Evolutionary conservation across 2,329 filamentous ascomycete species (phyloP), one percentile per base, ranked within the genome.

Genomic region (Aspergillus novoparasiticus): DNA sequence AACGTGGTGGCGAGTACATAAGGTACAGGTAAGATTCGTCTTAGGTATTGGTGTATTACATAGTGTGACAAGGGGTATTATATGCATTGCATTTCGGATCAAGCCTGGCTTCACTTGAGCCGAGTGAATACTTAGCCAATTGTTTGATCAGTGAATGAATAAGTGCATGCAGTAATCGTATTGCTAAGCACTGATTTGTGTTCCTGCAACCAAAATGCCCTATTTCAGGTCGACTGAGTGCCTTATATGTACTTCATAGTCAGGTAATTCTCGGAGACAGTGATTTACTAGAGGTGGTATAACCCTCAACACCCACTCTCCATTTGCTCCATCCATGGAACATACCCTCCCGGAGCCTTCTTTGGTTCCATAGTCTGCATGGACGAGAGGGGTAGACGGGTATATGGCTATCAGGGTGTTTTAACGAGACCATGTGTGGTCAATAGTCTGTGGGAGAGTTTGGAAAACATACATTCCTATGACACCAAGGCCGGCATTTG

Each of bases 1-100:
- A 62, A 64, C 62, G 62, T 64, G 62, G 45, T 59, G 46, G 59
- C 21, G 54, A 30, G 57, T 43, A 19, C 26, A 6, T 28, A 8
- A 28, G 45, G 12, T 48, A 48, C 21, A 16, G 21, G 21, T 48
- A 23, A 43, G 36, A 23, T 56, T 43, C 16, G 48, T 59, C 48
- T 45, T 46, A 23, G 23, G 34, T 60, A 60, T 43, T 46, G n/a
- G 59, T 36, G 51, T 36, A 56, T 56, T 60, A 60, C 59, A 23
- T 5, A 36, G 59, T 12, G 41, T 39, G 28, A 56, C 57, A 43
- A 50, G 30, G 51, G 26, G 45, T 59, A 51, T 32, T 51, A 21
- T 14, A 51, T 51, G 19, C 48, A 32, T 6, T 34, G 28, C 26
- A 30, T 21, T 50, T 50, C 26, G 4, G 26, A 30, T 51, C 5